phyloP scores from a whole-genome alignment of 805 yeast species.

The Spathaspora arborariae region DNA sequence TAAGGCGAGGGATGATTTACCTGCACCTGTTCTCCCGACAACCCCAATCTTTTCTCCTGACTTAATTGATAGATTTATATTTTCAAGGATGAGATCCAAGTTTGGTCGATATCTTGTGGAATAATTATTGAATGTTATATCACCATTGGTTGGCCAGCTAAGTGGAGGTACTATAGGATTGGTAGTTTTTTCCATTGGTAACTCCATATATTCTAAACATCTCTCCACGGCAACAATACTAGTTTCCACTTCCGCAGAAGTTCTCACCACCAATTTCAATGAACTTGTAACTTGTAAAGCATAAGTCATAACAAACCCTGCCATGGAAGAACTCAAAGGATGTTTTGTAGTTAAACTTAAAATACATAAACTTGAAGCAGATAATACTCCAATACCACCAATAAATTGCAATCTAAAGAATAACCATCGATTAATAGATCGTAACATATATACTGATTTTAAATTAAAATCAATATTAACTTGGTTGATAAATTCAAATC shows the following conservation, averaged over 20 bases:
- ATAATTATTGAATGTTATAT: slow-evolving; percentile 61
- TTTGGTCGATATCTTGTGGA: slow-evolving; percentile 78
- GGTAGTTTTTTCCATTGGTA: slow-evolving; percentile 23
- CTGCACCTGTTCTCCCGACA: slow-evolving; percentile 96
- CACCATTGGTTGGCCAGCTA: slow-evolving; percentile 74
- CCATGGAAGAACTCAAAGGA: slow-evolving; percentile 54
- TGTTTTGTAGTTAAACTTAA: slow-evolving; percentile 32
- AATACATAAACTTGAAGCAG: slow-evolving; percentile 46
- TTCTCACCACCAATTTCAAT: slow-evolving; percentile 54
- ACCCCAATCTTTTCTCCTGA: slow-evolving; percentile 85
- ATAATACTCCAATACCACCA: slow-evolving; percentile 52
- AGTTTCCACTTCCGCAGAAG: slow-evolving; percentile 61
- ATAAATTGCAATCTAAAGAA: slow-evolving; percentile 58
- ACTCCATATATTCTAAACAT: slow-evolving; percentile 53
- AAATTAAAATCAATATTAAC: slow-evolving; percentile 48
- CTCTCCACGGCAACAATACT: slow-evolving; percentile 67
- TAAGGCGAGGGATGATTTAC: slow-evolving; percentile 79
- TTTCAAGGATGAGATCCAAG: slow-evolving; percentile 69
- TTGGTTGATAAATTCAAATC: slow-evolving; percentile 57
- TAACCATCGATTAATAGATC: slow-evolving; percentile 64
- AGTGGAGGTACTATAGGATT: slow-evolving; percentile 30
- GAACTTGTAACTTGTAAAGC: slow-evolving; percentile 54
- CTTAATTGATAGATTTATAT: slow-evolving; percentile 57
- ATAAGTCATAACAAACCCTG: slow-evolving; percentile 64
- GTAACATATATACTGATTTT: slow-evolving; percentile 45